A percentile compares a stretch with the other conserved stretches of the same genome.
Evolutionary conservation across 108 stramenopile species (phyloP).

Genomic region (Schizochytrium sp.): DNA sequence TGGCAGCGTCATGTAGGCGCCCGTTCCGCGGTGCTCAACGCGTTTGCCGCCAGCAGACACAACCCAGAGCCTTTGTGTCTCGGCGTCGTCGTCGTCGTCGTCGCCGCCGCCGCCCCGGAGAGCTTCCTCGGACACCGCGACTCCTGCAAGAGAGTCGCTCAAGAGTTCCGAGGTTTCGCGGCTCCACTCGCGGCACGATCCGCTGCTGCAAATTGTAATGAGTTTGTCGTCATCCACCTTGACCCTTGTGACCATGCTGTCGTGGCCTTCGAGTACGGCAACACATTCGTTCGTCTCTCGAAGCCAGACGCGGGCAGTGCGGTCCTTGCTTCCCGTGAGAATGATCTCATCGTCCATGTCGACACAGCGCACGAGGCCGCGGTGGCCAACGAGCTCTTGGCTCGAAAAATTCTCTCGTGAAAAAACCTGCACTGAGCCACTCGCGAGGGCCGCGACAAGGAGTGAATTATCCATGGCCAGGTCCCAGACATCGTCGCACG

Average conservation of each 20-base stretch:
- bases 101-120: too few relatives aligned
- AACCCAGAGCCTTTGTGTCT: neutral
- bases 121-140: too few relatives aligned
- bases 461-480: neutral
- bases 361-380: neutral
- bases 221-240: neutral
- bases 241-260: neutral
- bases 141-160: neutral
- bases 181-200: neutral
- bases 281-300: neutral
- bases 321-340: neutral
- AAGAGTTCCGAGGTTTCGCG: neutral
- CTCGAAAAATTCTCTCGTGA: neutral
- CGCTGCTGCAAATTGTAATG: neutral
- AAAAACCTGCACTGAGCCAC: neutral
- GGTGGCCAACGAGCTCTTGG: neutral
- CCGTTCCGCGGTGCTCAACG: neutral
- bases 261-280: neutral
- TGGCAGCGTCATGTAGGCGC: neutral
- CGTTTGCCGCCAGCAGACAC: neutral
- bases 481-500: neutral
- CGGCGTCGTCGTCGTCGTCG: neutral
- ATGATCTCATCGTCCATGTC: neutral
- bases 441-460: neutral
- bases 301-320: neutral